Percentiles rank a stretch among this genome's conserved stretches.
These are phyloP conservation scores for Dichomitus squalens DNA, from an alignment of 1,284 basidiomycete species.

Conservation along the genomic window DNA sequence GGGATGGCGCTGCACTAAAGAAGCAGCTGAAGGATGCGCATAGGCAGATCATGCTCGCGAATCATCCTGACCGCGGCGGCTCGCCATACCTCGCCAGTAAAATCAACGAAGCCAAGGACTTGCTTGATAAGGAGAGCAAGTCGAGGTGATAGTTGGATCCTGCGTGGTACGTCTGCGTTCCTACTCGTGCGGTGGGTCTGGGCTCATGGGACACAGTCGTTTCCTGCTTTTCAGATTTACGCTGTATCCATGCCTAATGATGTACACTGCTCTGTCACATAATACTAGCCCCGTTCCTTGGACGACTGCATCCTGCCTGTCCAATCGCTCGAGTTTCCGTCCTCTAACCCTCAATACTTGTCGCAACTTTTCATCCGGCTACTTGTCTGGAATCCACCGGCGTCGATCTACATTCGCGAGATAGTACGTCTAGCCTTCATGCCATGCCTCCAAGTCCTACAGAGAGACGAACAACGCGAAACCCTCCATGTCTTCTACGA, in stretches of 20 bases:
- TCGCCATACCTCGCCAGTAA: constrained; percentile 98
- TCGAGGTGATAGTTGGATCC: constrained; percentile 34
- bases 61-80: constrained; percentile 96
- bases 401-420: no score
- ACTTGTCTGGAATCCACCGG: no score
- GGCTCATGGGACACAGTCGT: background rate
- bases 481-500: background rate
- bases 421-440: no score
- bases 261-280: constrained; percentile 24
- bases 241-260: constrained; percentile 23
- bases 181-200: background rate
- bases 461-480: no score
- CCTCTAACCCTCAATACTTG: no score
- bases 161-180: constrained; percentile 7
- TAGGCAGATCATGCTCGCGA: constrained; percentile 90
- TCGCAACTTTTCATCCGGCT: no score
- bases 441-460: no score
- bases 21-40: constrained; percentile 87
- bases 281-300: constrained; percentile 24
- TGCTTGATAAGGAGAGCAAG: constrained; percentile 72
- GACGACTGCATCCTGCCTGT: background rate
- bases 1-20: constrained; percentile 76
- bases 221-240: constrained; percentile 10
- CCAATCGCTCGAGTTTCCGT: background rate
- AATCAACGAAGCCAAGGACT: constrained; percentile 91